These are phyloP conservation scores for Gentiana dahurica DNA, from an alignment of 257 asterid species.

Conservation along the genomic window DNA sequence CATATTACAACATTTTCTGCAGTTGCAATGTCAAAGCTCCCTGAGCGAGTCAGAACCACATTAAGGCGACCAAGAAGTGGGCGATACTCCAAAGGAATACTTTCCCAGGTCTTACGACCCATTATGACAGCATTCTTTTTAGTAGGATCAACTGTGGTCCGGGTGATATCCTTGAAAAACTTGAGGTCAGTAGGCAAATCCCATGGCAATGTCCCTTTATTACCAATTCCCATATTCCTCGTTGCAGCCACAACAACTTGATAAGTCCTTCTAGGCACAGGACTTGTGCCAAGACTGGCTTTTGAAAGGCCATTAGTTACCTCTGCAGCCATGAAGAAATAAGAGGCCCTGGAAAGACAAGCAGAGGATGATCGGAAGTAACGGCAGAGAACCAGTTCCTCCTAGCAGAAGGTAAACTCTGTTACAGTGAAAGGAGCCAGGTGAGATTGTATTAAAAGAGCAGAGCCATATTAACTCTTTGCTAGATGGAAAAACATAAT, in stretches of 20 bases:
- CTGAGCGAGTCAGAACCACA: conserved; percentile 77
- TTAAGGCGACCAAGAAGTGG: conserved; percentile 94
- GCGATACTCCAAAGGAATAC: conserved; percentile 66
- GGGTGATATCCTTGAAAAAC: conserved; percentile 74
- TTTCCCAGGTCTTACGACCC: conserved; percentile 99
- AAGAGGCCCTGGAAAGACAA: conserved; percentile 12
- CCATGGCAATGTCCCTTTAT: conserved; percentile 89
- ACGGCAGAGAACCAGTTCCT: conserved; percentile 14
- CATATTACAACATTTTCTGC: conserved; percentile 58
- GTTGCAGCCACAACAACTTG: conserved; percentile 97
- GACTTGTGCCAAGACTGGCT: conserved; percentile 20
- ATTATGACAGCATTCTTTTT: conserved; percentile 86
- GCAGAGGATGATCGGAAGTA: conserved; percentile 3
- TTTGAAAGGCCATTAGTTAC: conserved; percentile 24
- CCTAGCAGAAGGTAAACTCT: conserved; percentile 14
- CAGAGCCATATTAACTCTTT: no score
- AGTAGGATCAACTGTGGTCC: conserved; percentile 42
- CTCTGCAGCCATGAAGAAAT: conserved; percentile 41
- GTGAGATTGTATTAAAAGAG: neutral
- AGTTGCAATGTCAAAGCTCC: conserved; percentile 36
- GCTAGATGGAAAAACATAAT: no score
- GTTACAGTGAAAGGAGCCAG: conserved; percentile 16
- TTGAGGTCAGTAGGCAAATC: conserved; percentile 78
- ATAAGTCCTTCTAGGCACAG: conserved; percentile 41
- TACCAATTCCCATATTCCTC: conserved; percentile 82